Conservation (phyloP, 2,329 filamentous ascomycete genomes). For the Tolypocladium pustulatum region DNA sequence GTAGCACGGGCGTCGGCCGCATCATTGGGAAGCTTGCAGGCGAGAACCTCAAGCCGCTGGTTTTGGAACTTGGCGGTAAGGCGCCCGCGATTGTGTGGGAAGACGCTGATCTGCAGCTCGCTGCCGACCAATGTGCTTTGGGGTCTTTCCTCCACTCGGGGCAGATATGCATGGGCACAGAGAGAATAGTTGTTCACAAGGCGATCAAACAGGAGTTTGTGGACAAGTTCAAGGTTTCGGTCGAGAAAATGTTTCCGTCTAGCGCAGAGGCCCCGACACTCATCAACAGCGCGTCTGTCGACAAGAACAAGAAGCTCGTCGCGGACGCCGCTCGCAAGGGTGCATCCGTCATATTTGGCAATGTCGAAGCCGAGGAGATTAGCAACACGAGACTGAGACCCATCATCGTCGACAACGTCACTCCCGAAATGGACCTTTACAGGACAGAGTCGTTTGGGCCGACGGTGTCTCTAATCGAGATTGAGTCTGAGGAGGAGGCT, state of each 20-base stretch:
- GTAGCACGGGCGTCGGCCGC: slow-evolving; percentile 61
- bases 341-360: slow-evolving; percentile 37
- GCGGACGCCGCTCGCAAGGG: slow-evolving; percentile 59
- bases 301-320: slow-evolving; percentile 57
- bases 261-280: slow-evolving; percentile 57
- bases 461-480: slow-evolving; percentile 54
- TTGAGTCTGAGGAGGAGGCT: slow-evolving; percentile 63
- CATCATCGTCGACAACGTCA: slow-evolving; percentile 55
- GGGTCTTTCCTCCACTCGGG: slow-evolving; percentile 66
- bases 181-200: slow-evolving; percentile 55
- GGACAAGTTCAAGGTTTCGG: slow-evolving; percentile 26
- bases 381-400: slow-evolving; percentile 43
- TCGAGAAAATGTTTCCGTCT: slow-evolving; percentile 35
- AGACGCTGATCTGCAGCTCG: slow-evolving; percentile 66
- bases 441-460: slow-evolving; percentile 70
- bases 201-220: slow-evolving; percentile 35
- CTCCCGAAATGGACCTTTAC: slow-evolving; percentile 60
- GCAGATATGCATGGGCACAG: slow-evolving; percentile 81
- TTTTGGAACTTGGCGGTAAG: slow-evolving; percentile 79
- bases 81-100: slow-evolving; percentile 68
- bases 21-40: slow-evolving; percentile 63
- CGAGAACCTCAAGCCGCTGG: slow-evolving; percentile 64
- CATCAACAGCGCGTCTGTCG: slow-evolving; percentile 55
- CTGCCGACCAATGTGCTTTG: slow-evolving; percentile 56
- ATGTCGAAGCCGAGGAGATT: slow-evolving; percentile 18